Percentiles rank a stretch among this genome's conserved stretches.
Conservation (phyloP, 257 asterid genomes). For the Solanum okadae region DNA sequence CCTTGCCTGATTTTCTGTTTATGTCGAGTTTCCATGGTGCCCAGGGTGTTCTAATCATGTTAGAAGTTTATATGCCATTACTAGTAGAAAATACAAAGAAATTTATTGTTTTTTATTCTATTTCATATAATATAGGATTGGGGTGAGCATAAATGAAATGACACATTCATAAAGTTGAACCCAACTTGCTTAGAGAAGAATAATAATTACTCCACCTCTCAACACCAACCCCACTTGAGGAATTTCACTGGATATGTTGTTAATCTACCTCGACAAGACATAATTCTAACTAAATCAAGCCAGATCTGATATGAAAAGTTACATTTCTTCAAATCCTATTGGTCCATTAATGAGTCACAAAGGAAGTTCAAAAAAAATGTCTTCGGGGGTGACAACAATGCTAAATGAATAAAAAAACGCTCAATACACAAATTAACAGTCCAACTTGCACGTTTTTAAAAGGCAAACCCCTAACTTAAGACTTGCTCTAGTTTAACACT, state of each 20-base stretch:
- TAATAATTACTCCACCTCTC: background rate
- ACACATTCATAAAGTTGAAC: background rate
- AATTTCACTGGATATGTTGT: background rate
- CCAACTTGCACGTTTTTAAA: background rate
- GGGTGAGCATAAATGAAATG: background rate
- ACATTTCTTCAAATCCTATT: background rate
- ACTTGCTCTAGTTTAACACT: background rate
- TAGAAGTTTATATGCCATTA: background rate
- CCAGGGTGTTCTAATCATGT: background rate
- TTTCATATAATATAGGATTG: background rate
- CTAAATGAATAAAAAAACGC: background rate
- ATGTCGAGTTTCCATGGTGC: background rate
- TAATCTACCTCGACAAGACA: background rate
- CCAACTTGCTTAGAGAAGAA: background rate
- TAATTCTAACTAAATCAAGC: background rate
- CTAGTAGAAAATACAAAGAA: background rate
- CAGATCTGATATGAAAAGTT: background rate
- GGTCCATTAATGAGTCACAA: background rate
- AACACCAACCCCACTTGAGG: background rate
- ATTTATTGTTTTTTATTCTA: background rate
- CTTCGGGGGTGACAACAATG: background rate
- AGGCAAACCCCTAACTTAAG: background rate
- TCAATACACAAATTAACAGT: background rate
- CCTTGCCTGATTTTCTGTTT: background rate
- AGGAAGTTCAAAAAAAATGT: background rate